Evolutionary conservation across 768 basidiomycete genomes (phyloP).

Genomic region (Xerocomellus amylosporus): DNA sequence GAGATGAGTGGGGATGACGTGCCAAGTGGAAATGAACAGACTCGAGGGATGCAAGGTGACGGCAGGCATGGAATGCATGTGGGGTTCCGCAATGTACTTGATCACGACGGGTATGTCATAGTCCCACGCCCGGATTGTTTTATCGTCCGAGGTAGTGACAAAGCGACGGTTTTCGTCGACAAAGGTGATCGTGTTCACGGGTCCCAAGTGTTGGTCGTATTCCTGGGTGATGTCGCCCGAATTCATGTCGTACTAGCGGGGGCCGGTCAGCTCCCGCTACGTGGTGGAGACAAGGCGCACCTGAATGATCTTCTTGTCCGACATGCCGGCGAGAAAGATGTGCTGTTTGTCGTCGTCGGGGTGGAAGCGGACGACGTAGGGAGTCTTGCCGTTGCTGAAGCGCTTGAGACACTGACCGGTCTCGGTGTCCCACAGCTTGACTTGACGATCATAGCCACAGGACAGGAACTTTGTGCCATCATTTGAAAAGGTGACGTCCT

Average conservation of each 20-base stretch:
- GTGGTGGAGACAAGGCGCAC: slow-evolving; percentile 40
- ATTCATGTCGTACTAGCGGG: slow-evolving; percentile 84
- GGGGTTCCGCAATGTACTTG: slow-evolving; percentile 98
- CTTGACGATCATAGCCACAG: slow-evolving; percentile 92
- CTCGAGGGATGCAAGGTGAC: slow-evolving; percentile 94
- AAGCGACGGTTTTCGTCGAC: slow-evolving; percentile 98
- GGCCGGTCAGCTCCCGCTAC: background rate
- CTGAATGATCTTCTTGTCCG: slow-evolving; percentile 98
- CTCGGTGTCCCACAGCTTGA: slow-evolving; percentile 99
- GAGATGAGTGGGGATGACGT: slow-evolving; percentile 15
- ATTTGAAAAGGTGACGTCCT: slow-evolving; percentile 94
- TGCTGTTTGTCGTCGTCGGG: slow-evolving; percentile 96
- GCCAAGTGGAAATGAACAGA: slow-evolving; percentile 43
- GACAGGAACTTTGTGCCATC: slow-evolving; percentile 87
- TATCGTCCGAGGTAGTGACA: slow-evolving; percentile 98
- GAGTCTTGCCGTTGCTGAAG: slow-evolving; percentile 97
- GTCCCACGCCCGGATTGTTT: slow-evolving; percentile 99
- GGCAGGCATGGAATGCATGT: slow-evolving; percentile 99
- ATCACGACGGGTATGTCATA: slow-evolving; percentile 99
- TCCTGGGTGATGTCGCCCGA: slow-evolving; percentile 96
- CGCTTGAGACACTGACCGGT: slow-evolving; percentile 96
- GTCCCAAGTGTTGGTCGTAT: slow-evolving; percentile 97
- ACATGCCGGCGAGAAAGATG: slow-evolving; percentile 97
- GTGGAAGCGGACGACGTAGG: slow-evolving; percentile 93
- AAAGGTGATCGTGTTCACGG: slow-evolving; percentile 98